Percentiles rank a stretch among this genome's conserved stretches.
Conservation (phyloP, 352 stramenopile genomes). For the Hyaloperonospora brassicae region DNA sequence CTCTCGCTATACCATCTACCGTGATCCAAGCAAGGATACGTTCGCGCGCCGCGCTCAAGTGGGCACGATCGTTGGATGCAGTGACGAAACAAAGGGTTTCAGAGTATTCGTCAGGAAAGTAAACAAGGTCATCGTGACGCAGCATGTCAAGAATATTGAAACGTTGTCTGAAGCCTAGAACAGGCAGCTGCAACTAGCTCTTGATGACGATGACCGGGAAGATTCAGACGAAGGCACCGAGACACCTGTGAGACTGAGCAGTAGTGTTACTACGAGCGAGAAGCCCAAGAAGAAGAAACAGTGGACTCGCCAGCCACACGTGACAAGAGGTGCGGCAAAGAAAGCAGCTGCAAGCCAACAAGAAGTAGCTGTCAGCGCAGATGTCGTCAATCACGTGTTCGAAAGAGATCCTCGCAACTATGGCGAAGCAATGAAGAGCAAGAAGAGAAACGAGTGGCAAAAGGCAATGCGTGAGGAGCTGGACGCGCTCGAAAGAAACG, state of each 20-base stretch:
- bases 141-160: background rate
- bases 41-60: conserved; percentile 1
- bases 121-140: background rate
- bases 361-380: background rate
- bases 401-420: too few relatives aligned
- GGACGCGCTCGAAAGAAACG: background rate
- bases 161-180: background rate
- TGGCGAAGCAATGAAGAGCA: too few relatives aligned
- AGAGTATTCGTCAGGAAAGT: conserved; percentile 2
- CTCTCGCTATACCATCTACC: conserved; percentile 8
- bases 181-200: background rate
- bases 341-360: too few relatives aligned
- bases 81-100: conserved; percentile 16
- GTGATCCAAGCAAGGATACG: conserved; percentile 11
- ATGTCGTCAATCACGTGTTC: too few relatives aligned
- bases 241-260: background rate
- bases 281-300: background rate
- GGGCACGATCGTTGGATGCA: conserved; percentile 11
- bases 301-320: background rate
- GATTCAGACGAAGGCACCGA: background rate
- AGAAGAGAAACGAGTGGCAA: too few relatives aligned
- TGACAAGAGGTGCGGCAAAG: conserved; percentile 1
- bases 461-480: too few relatives aligned
- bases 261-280: background rate
- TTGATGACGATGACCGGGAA: background rate